Base-by-base conservation (phyloP, 2,329 filamentous ascomycete genomes). In the Exophiala xenobiotica region DNA sequence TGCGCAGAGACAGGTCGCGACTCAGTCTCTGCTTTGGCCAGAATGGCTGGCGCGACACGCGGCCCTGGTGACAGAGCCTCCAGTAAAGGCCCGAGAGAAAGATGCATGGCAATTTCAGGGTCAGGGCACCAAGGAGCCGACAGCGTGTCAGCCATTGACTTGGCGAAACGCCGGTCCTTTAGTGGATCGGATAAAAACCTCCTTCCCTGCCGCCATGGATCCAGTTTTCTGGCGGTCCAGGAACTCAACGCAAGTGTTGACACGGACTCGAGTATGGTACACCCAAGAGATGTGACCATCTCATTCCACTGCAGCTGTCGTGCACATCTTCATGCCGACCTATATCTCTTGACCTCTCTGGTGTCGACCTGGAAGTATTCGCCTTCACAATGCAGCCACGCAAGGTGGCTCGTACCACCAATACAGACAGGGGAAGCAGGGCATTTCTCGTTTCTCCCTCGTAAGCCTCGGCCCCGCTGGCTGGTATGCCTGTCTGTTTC, bases 71-170 rank as follows among this genome's bases (percentile, higher is more conserved):
- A 48, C 48, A 33, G 47, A 31, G 31, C 44, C 35, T 27, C 37
- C 38, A 42, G 46, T 53, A 23, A 53, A 39, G 37, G 29, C 42
- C 52, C 14, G 26, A 18, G 31, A 23, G 42, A 43, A 31, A 38
- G 27, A 35, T 29, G 20, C 39, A 46, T 38, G 42, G 48, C 55
- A 57, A 54, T 57, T 51, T 57, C 42, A 54, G 48, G 33, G 35
- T 41, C 51, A 52, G 51, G 20, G 46, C 35, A 49, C 49, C 41
- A 49, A 48, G 55, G 49, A 35, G 38, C 42, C 24, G 20, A 35
- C 39, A 31, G 47, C 44, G 50, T 51, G 51, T 57, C 49, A 54
- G 46, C 47, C 39, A 46, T 33, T 45, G 18, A 27, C 51, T 48
- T 53, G 46, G 51, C 51, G 48, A 18, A 38, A 39, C 26, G 22